Percentiles rank a stretch among this genome's conserved stretches.
Evolutionary conservation across 2,329 filamentous ascomycete species (phyloP).

Genomic region (Diplodia sapinea): DNA sequence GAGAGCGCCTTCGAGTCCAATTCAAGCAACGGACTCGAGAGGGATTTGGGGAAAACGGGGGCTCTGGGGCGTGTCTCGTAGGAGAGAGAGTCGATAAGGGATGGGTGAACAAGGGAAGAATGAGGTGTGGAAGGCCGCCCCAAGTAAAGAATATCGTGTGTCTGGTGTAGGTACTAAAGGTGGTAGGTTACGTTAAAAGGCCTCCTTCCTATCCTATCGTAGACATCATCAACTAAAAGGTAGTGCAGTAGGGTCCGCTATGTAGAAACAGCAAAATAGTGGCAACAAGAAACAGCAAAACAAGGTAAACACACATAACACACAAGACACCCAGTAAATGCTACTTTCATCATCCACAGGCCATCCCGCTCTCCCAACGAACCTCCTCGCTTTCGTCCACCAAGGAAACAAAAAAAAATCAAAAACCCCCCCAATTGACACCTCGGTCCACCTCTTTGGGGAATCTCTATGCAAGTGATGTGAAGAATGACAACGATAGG

Average conservation of each 20-base stretch:
- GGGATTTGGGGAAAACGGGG: background rate
- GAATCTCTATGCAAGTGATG: constrained; percentile 29
- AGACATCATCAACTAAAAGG: constrained; percentile 29
- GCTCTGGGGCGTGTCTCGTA: background rate
- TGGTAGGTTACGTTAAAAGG: constrained; percentile 27
- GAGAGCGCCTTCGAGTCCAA: background rate
- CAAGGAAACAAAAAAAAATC: constrained; percentile 15
- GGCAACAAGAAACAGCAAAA: constrained; percentile 3
- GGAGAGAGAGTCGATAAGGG: background rate
- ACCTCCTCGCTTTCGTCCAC: background rate
- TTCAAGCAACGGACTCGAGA: background rate
- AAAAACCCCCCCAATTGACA: constrained; percentile 1
- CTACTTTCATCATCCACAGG: constrained; percentile 16
- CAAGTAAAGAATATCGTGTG: constrained; percentile 12
- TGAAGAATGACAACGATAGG: constrained; percentile 12
- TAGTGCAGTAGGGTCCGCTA: constrained; percentile 26
- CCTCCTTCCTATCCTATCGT: constrained; percentile 30
- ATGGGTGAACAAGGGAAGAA: background rate
- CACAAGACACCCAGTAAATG: constrained; percentile 28
- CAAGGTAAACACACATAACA: constrained; percentile 6
- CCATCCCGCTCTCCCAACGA: background rate
- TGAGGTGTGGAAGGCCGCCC: background rate
- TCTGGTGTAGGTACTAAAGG: constrained; percentile 20
- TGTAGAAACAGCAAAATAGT: constrained; percentile 12
- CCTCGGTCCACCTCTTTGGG: constrained; percentile 26